Base-by-base conservation (phyloP, 768 basidiomycete genomes). In the Suillus tomentosus region DNA sequence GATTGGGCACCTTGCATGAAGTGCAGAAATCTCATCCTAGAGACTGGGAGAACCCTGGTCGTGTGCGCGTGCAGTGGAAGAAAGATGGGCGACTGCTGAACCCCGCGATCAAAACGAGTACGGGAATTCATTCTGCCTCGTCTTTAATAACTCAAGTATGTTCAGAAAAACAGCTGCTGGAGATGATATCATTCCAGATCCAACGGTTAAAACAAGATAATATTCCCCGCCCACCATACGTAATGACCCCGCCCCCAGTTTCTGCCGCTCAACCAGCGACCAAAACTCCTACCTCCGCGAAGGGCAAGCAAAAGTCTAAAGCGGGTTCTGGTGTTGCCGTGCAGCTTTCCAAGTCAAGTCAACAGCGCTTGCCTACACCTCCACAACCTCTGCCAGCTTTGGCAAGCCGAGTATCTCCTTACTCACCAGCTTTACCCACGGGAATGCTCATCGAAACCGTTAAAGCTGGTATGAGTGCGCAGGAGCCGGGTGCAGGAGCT, bases 11-110 rank as follows among this genome's bases (percentile, higher is more conserved):
- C 2, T 82, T 97, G 5, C 94, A 95, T 69, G 95, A 99, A 80
- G 92, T 94, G 43, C 84, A 86, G 71, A 98, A 96, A 76, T 81
- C 85, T 34, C 96, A 99, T 71, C 96, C 96, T 13, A 85, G 93
- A 60, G 96, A 99, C 76, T 99, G 96, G 96, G 96, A 92, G 72
- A 99, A 99, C 74, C 96, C 96, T 0, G 96, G 96, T 10, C 85
- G 96, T 31, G 94, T 99, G 64, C 87, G 94, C 67, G 92, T 99
- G 27, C 92, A 92, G 72, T 94, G 91, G 90, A 94, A 92, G 83
- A 90, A 89, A 74, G 89, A 93, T 64, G 92, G 84, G 0, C 71
- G 76, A 42, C 80, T 90, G 10, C 77, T 90, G 64, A 90, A 93
- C 70, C 80, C 84, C 3, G 71, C 74, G n/a, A 87, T 94, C 71